A percentile compares a stretch with the other conserved stretches of the same genome.
Evolutionary conservation across 257 asterid species (phyloP).

Genomic region (Thymus quinquecostatus): DNA sequence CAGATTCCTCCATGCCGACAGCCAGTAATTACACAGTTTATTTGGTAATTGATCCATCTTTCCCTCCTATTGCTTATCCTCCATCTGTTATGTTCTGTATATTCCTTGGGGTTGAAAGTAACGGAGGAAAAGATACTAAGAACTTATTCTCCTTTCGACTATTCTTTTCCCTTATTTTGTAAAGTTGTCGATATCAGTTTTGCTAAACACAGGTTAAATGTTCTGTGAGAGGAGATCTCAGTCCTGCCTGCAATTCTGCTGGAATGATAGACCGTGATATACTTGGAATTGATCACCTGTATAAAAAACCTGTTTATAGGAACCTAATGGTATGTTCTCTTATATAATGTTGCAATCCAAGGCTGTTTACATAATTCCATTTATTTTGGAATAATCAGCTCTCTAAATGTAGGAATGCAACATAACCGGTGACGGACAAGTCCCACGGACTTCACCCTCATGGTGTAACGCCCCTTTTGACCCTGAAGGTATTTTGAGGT

Average conservation of each 20-base stretch:
- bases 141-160: background rate
- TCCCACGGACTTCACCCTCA: constrained; percentile 51
- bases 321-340: constrained; percentile 63
- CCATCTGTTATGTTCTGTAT: background rate
- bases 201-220: constrained; percentile 64
- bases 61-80: constrained; percentile 15
- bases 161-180: constrained; percentile 5
- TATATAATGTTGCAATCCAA: constrained; percentile 18
- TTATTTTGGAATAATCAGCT: constrained; percentile 16
- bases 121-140: background rate
- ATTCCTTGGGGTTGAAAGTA: too few relatives aligned
- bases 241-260: constrained; percentile 90
- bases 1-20: constrained; percentile 39
- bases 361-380: constrained; percentile 18
- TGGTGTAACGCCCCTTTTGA: constrained; percentile 85
- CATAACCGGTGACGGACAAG: constrained; percentile 46
- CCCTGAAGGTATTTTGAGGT: constrained; percentile 96
- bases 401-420: constrained; percentile 61
- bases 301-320: constrained; percentile 71
- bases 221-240: constrained; percentile 77
- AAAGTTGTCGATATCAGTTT: background rate
- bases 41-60: constrained; percentile 40
- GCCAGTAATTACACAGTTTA: constrained; percentile 45
- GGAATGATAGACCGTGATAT: constrained; percentile 80
- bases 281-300: constrained; percentile 76